Evolutionary conservation across 495 filamentous ascomycete genomes (phyloP).

Genomic region (Penicillium silybi): DNA sequence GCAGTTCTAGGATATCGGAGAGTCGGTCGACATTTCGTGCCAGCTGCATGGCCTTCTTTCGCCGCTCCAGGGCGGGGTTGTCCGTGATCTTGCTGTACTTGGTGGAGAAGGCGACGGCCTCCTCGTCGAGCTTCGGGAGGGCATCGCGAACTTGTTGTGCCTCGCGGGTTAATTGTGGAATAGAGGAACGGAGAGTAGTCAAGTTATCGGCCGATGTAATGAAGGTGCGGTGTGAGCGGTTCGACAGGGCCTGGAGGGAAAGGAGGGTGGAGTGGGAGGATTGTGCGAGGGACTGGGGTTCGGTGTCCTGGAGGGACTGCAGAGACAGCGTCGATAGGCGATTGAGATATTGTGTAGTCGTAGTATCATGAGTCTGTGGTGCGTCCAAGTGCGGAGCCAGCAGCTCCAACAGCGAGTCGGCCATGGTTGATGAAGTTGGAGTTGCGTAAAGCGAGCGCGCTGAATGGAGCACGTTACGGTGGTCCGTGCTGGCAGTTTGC

Average conservation of each 20-base stretch:
- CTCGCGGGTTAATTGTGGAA: slow-evolving; percentile 64
- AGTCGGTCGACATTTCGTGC: slow-evolving; percentile 84
- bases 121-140: slow-evolving; percentile 75
- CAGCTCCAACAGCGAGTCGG: slow-evolving; percentile 70
- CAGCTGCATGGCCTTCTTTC: slow-evolving; percentile 81
- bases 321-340: slow-evolving; percentile 77
- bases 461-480: slow-evolving; percentile 24
- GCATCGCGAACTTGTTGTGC: slow-evolving; percentile 61
- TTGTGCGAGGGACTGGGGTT: slow-evolving; percentile 76
- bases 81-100: slow-evolving; percentile 74
- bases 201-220: slow-evolving; percentile 77
- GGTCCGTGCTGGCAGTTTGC: slow-evolving; percentile 28
- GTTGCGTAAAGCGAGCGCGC: slow-evolving; percentile 15
- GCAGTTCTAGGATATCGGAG: slow-evolving; percentile 88
- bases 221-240: slow-evolving; percentile 85
- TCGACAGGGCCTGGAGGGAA: slow-evolving; percentile 83
- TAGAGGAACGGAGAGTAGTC: slow-evolving; percentile 59
- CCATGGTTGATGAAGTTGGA: slow-evolving; percentile 43
- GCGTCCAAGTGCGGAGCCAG: slow-evolving; percentile 57
- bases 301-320: slow-evolving; percentile 63
- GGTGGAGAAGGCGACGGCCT: slow-evolving; percentile 73
- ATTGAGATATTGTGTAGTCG: slow-evolving; percentile 66
- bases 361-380: slow-evolving; percentile 37
- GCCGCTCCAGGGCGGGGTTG: slow-evolving; percentile 68
- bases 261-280: slow-evolving; percentile 77